Evolutionary conservation across 2,329 filamentous ascomycete genomes (phyloP).

Genomic region (Aspergillus cejpii): DNA sequence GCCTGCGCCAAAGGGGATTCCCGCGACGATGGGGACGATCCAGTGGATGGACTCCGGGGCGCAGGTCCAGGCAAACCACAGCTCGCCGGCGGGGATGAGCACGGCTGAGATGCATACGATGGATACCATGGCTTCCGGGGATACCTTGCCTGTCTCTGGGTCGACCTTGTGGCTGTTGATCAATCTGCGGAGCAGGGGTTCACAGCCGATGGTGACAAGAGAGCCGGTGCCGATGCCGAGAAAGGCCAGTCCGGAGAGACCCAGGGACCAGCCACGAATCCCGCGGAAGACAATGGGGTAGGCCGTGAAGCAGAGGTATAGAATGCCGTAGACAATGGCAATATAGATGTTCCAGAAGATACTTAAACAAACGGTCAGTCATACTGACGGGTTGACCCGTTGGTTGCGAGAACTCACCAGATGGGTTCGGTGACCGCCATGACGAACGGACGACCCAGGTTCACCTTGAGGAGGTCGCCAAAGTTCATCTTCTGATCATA

Average conservation of each 20-base stretch:
- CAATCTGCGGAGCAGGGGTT: slow-evolving; percentile 66
- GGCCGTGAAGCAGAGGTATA: slow-evolving; percentile 85
- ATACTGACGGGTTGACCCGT: not conserved
- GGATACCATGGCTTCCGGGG: slow-evolving; percentile 73
- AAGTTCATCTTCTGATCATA: slow-evolving; percentile 68
- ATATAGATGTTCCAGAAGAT: slow-evolving; percentile 68
- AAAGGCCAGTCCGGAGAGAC: slow-evolving; percentile 70
- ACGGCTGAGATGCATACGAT: slow-evolving; percentile 73
- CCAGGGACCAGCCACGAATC: slow-evolving; percentile 68
- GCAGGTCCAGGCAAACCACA: slow-evolving; percentile 85
- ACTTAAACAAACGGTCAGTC: slow-evolving; percentile 37
- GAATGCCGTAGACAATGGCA: slow-evolving; percentile 72
- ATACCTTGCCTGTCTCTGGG: slow-evolving; percentile 63
- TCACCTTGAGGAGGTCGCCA: slow-evolving; percentile 62
- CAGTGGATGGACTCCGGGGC: slow-evolving; percentile 70
- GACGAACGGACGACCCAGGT: slow-evolving; percentile 68
- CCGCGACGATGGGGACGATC: slow-evolving; percentile 71
- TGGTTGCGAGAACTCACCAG: slow-evolving; percentile 47
- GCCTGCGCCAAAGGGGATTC: slow-evolving; percentile 70
- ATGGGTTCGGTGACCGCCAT: slow-evolving; percentile 79
- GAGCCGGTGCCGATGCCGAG: slow-evolving; percentile 60
- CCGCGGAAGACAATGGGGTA: slow-evolving; percentile 78
- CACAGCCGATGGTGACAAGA: slow-evolving; percentile 47
- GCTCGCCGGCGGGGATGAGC: slow-evolving; percentile 67
- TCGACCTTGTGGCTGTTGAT: slow-evolving; percentile 72